Evolutionary conservation across 1,284 basidiomycete species (phyloP), one percentile per base, ranked within the genome.

Genomic region (Cutaneotrichosporon arboriforme): DNA sequence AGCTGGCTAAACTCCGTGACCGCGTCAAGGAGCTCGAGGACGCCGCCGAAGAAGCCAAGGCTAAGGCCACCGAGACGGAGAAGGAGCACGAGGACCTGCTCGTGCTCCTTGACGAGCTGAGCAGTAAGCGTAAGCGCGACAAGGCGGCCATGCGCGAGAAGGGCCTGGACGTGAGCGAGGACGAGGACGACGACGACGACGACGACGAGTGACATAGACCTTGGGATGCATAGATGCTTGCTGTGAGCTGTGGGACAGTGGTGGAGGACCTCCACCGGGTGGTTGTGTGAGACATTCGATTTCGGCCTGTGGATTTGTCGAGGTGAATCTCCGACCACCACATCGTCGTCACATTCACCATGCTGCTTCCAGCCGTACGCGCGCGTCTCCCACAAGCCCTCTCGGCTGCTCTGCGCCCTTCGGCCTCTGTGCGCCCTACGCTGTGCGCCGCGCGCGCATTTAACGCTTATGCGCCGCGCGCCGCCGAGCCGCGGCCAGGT

Each of bases 1-100:
- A 39, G 38, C 52, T 60, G 31, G 34, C 31, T 8, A 63, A 60
- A 46, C 55, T 65, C 5, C 58, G 60, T 21, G 64, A 60, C 21
- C 44, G 45, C 38, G 26, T 63, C 46, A 52, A 45, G 36, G 37
- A 35, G 18, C 43, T 58, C 13, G 59, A 67, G 50, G 52, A 59
- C 37, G 74, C 84, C 42, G 68, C 88, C 5, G 75, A 79, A 43
- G 76, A 73, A 1, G 80, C 84, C 20, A 81, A 85, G 62, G 79
- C 78, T 52, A 86, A 85, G 68, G 79, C 81, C 42, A 82, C 81
- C 58, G 90, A 93, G n/a, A 82, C 84, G 21, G 86, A 89, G 70
- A 93, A 92, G 76, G 92, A 97, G 69, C 90, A 94, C 66, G 92
- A 96, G 70, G 92, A 97, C 72, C 72, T 98, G 51, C 79, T 98